These are phyloP conservation scores for Aspergillus homomorphus DNA, from an alignment of 495 filamentous ascomycete genomes.

Conservation along the genomic window DNA sequence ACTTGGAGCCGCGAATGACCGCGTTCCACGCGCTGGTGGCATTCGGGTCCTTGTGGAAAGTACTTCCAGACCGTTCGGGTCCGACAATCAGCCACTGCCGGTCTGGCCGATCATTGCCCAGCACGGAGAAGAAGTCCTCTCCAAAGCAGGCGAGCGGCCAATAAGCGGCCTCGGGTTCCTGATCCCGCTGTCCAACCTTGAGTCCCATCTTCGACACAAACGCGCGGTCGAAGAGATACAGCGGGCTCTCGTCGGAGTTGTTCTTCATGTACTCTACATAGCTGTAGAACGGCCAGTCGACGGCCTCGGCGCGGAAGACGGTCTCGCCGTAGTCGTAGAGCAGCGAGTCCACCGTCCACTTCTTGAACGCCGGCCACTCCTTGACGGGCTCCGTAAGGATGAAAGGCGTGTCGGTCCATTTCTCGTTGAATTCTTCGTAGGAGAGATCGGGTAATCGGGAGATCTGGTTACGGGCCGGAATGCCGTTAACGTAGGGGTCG, in stretches of 20 bases:
- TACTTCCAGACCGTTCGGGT: constrained; percentile 84
- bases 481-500: constrained; percentile 61
- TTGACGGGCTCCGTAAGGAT: constrained; percentile 83
- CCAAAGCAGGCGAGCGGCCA: constrained; percentile 87
- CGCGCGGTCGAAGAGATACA: constrained; percentile 86
- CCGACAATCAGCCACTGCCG: constrained; percentile 93
- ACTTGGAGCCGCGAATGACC: constrained; percentile 85
- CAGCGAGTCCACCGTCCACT: constrained; percentile 69
- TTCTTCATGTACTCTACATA: constrained; percentile 85
- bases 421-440: constrained; percentile 65
- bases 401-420: constrained; percentile 82
- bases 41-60: constrained; percentile 88
- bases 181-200: constrained; percentile 48
- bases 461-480: constrained; percentile 73
- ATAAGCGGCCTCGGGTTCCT: constrained; percentile 58
- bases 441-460: constrained; percentile 64
- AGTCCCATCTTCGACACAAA: constrained; percentile 89
- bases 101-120: constrained; percentile 79
- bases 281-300: constrained; percentile 80
- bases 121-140: constrained; percentile 78
- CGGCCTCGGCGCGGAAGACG: constrained; percentile 84
- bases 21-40: constrained; percentile 92
- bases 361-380: constrained; percentile 72
- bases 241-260: constrained; percentile 79
- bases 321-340: constrained; percentile 60